phyloP scores from a whole-genome alignment of 2,329 filamentous ascomycete species.

The Lecanoromycetidae sp. region DNA sequence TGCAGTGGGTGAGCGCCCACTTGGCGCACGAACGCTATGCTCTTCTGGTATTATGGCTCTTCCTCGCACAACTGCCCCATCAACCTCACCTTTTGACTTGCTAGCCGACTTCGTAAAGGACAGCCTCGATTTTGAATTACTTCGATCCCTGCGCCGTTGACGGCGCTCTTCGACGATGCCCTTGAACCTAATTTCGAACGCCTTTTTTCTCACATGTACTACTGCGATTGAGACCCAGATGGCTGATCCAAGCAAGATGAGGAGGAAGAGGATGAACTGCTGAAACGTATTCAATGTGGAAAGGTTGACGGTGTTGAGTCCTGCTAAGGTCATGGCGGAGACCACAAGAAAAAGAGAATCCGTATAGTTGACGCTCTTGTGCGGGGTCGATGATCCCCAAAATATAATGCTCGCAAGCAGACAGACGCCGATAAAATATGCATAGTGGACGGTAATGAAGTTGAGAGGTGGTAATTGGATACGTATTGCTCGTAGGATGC shows the following conservation, averaged over 20 bases:
- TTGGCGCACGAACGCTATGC: too few species aligned
- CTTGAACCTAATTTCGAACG: constrained; percentile 51
- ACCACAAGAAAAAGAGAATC: constrained; percentile 36
- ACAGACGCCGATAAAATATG: constrained; percentile 34
- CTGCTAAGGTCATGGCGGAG: constrained; percentile 38
- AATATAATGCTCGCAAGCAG: constrained; percentile 36
- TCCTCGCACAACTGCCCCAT: constrained; percentile 12
- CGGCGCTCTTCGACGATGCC: constrained; percentile 36
- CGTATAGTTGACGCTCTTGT: constrained; percentile 32
- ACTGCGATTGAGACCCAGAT: constrained; percentile 57
- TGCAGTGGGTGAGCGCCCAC: too few species aligned
- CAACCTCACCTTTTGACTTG: constrained; percentile 1
- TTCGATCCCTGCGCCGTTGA: constrained; percentile 3
- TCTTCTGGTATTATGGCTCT: constrained; percentile 6
- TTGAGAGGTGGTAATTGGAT: constrained; percentile 15
- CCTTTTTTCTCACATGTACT: constrained; percentile 46
- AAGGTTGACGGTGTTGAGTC: constrained; percentile 52
- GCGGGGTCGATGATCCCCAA: constrained; percentile 35
- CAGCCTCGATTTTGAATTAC: constrained; percentile 17
- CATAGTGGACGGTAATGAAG: constrained; percentile 38
- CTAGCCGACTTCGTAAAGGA: constrained; percentile 2
- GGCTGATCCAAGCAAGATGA: constrained; percentile 54
- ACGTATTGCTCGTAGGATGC: constrained; percentile 1
- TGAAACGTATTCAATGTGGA: constrained; percentile 55
- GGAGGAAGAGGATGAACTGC: constrained; percentile 51